phyloP scores from a whole-genome alignment of 805 yeast species.

The Candida fluviatilis region DNA sequence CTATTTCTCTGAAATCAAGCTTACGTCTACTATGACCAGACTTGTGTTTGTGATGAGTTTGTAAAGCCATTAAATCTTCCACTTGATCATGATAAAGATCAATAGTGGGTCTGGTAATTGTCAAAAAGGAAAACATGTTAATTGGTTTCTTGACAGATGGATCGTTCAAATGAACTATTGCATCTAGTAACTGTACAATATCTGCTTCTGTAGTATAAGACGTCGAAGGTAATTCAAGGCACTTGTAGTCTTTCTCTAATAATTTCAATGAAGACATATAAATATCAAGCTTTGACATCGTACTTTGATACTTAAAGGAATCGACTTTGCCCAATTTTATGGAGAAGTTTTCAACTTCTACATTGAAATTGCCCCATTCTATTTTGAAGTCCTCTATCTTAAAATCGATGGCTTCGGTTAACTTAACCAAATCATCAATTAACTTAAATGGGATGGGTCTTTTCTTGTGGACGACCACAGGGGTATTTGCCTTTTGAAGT shows the following conservation, averaged over 20 bases:
- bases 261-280: constrained; percentile 27
- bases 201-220: constrained; percentile 22
- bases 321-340: constrained; percentile 13
- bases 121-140: constrained; percentile 14
- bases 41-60: constrained; percentile 3
- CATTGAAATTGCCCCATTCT: constrained; percentile 12
- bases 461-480: background rate
- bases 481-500: background rate
- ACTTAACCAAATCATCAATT: background rate
- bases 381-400: constrained; percentile 24
- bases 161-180: constrained; percentile 7
- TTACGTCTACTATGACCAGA: background rate
- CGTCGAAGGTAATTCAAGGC: constrained; percentile 35
- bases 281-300: constrained; percentile 12
- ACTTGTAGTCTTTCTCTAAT: constrained; percentile 23
- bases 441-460: background rate
- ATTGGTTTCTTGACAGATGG: constrained; percentile 6
- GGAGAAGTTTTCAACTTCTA: constrained; percentile 19
- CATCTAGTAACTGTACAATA: constrained; percentile 16
- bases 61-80: constrained; percentile 11
- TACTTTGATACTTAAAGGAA: constrained; percentile 4
- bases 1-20: constrained; percentile 2
- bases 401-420: constrained; percentile 11
- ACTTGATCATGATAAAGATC: constrained; percentile 37
- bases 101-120: constrained; percentile 31